Conservation (phyloP, 306 rosid genomes). For the Acacia confusa region DNA sequence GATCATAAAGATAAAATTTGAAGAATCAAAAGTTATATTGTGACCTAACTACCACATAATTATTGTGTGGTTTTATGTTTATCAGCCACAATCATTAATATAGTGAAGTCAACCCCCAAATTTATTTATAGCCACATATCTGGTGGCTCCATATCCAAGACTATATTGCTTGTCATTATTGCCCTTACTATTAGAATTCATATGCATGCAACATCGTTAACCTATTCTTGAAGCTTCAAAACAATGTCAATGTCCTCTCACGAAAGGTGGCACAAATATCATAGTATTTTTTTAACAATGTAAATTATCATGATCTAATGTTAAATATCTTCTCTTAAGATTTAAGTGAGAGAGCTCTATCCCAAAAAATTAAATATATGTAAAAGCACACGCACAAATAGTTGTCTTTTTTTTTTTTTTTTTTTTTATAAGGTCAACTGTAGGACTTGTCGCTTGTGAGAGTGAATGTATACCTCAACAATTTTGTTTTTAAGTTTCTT, state of each 20-base stretch:
- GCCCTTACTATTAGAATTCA: background rate
- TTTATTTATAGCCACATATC: background rate
- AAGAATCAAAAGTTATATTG: no score
- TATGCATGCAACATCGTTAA: background rate
- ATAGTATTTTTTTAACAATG: no score
- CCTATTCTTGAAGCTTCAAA: background rate
- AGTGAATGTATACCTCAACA: background rate
- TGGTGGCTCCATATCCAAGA: background rate
- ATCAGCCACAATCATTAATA: background rate
- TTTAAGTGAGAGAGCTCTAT: background rate
- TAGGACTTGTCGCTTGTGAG: background rate
- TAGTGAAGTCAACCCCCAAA: background rate
- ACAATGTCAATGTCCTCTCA: no score
- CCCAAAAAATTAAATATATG: background rate
- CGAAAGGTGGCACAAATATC: no score
- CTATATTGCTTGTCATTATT: background rate
- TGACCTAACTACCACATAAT: background rate
- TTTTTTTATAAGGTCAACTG: constrained; percentile 10
- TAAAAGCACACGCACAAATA: background rate
- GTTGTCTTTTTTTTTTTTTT: constrained; percentile 24
- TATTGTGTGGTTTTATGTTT: background rate
- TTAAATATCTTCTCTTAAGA: no score
- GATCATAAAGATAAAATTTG: no score
- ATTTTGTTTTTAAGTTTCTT: background rate
- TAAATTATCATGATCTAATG: background rate